Evolutionary conservation across 345 rosid genomes (phyloP).

Genomic region (Angophora floribunda): DNA sequence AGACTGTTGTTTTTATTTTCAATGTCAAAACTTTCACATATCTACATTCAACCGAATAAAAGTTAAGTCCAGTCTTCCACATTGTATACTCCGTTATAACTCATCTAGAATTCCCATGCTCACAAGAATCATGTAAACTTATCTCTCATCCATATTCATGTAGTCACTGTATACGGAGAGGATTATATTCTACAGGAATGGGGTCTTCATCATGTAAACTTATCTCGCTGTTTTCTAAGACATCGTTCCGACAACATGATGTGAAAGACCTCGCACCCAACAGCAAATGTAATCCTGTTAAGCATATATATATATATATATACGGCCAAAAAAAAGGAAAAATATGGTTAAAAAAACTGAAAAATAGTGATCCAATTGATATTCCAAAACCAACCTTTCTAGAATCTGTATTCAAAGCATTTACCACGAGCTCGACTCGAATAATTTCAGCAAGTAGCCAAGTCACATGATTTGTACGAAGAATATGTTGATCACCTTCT

Average conservation of each 20-base stretch:
- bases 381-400: constrained; percentile 56
- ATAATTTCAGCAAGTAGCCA: constrained; percentile 92
- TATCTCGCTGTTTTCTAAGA: background rate
- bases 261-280: background rate
- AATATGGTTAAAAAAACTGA: background rate
- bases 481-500: constrained; percentile 62
- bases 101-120: background rate
- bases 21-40: background rate
- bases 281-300: background rate
- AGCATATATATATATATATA: background rate
- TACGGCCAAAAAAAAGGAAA: background rate
- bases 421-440: constrained; percentile 73
- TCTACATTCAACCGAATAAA: background rate
- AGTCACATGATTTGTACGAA: constrained; percentile 95
- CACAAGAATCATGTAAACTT: background rate
- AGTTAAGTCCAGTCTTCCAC: background rate
- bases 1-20: background rate
- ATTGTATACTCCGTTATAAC: background rate
- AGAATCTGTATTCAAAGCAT: constrained; percentile 67
- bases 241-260: background rate
- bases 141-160: too few species aligned
- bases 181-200: background rate
- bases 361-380: background rate
- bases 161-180: background rate
- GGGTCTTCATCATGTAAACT: background rate